phyloP scores from a whole-genome alignment of 257 asterid genomes.

The Jaltomata sinuosa region DNA sequence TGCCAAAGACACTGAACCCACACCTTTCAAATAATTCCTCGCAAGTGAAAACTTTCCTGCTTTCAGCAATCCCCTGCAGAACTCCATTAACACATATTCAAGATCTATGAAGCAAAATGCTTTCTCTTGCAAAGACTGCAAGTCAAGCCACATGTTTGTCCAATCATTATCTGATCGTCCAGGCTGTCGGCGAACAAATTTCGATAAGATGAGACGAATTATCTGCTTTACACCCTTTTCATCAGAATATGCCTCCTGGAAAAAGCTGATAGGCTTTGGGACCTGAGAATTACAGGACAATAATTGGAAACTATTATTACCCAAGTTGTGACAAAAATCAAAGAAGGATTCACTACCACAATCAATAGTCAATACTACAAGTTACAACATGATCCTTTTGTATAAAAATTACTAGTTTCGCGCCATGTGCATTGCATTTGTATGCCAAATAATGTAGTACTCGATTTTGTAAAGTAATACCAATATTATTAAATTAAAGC shows the following conservation, averaged over 20 bases:
- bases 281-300: constrained; percentile 38
- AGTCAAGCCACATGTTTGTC: constrained; percentile 95
- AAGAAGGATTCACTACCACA: neutral
- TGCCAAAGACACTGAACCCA: constrained; percentile 71
- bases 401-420: neutral
- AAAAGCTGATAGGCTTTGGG: constrained; percentile 78
- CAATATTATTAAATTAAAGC: neutral
- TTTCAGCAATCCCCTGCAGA: constrained; percentile 95
- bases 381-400: neutral
- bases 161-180: constrained; percentile 88
- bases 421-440: neutral
- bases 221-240: constrained; percentile 87
- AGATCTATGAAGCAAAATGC: constrained; percentile 87
- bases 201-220: constrained; percentile 87
- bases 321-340: neutral
- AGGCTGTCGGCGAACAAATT: constrained; percentile 78
- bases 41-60: constrained; percentile 91
- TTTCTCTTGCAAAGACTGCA: constrained; percentile 83
- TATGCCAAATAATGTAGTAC: neutral
- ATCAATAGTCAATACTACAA: neutral
- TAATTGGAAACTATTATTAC: constrained; percentile 3
- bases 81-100: constrained; percentile 82
- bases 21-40: constrained; percentile 91
- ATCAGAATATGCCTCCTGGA: constrained; percentile 54
- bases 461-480: neutral